Evolutionary conservation across 1,284 basidiomycete genomes (phyloP).

Genomic region (Cutaneotrichosporon sp.): DNA sequence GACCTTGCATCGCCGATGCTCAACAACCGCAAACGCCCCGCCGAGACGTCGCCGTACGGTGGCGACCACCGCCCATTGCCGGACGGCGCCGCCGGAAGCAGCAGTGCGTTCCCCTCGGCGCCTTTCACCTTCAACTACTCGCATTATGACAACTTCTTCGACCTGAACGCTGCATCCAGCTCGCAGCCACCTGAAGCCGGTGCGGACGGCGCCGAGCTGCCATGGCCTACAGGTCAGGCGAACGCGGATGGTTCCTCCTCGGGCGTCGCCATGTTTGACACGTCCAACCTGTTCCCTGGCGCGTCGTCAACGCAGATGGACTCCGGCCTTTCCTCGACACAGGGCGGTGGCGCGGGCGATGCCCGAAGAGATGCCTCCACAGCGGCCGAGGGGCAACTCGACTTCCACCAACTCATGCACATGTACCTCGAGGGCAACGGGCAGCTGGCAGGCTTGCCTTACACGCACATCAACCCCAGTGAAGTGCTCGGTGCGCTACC

Average conservation of each 20-base stretch:
- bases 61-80: conserved; percentile 29
- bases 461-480: conserved; percentile 80
- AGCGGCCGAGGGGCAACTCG: conserved; percentile 31
- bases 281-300: conserved; percentile 6
- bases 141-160: conserved; percentile 61
- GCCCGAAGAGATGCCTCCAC: neutral
- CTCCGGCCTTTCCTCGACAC: neutral
- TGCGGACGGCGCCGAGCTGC: neutral
- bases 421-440: conserved; percentile 35
- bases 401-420: conserved; percentile 49
- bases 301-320: neutral
- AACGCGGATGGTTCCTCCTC: conserved; percentile 1
- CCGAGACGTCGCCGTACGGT: conserved; percentile 40
- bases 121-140: conserved; percentile 66
- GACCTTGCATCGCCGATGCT: conserved; percentile 12
- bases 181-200: neutral
- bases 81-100: conserved; percentile 22
- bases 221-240: neutral
- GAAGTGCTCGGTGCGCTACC: conserved; percentile 58
- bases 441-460: conserved; percentile 48
- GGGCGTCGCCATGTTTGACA: conserved; percentile 5
- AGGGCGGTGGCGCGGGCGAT: no score
- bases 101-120: conserved; percentile 58
- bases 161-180: conserved; percentile 41
- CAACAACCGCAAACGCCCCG: conserved; percentile 37